These are phyloP conservation scores for Ramalina intermedia DNA, from an alignment of 495 filamentous ascomycete genomes.

Conservation along the genomic window DNA sequence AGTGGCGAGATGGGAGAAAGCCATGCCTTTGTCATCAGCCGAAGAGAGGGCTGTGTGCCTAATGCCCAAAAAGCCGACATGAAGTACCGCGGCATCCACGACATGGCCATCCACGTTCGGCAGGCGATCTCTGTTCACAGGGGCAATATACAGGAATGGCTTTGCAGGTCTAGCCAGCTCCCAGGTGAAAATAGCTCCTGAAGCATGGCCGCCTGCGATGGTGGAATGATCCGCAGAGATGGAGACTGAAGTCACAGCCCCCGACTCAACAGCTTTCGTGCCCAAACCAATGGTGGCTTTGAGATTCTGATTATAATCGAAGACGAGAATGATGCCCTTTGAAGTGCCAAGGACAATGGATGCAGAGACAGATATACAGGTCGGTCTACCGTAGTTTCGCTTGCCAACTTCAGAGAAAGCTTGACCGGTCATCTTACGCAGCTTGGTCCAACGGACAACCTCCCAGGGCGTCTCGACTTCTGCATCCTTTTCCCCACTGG, in stretches of 20 bases:
- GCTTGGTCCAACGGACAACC: constrained; percentile 87
- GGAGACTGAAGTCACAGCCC: constrained; percentile 71
- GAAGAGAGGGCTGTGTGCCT: constrained; percentile 93
- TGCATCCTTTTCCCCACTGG: constrained; percentile 40
- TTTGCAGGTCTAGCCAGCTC: constrained; percentile 65
- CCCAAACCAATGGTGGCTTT: constrained; percentile 89
- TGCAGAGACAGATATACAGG: constrained; percentile 78
- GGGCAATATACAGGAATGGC: constrained; percentile 80
- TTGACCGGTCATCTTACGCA: constrained; percentile 77
- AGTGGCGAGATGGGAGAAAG: constrained; percentile 91
- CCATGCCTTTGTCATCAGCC: constrained; percentile 93
- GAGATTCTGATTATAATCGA: constrained; percentile 91
- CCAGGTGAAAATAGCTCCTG: constrained; percentile 93
- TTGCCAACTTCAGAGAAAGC: constrained; percentile 90
- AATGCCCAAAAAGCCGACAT: constrained; percentile 90
- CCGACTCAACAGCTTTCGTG: constrained; percentile 88
- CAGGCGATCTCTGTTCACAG: constrained; percentile 50
- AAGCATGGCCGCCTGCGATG: constrained; percentile 76
- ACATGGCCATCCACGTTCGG: constrained; percentile 70
- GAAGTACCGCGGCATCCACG: constrained; percentile 58
- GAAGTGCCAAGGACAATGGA: constrained; percentile 84
- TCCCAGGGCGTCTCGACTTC: constrained; percentile 79
- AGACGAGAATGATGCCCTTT: constrained; percentile 85
- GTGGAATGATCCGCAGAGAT: constrained; percentile 90
- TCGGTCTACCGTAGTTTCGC: constrained; percentile 83